Conservation (phyloP, 2,329 filamentous ascomycete genomes). For the Sporothrix pallida region DNA sequence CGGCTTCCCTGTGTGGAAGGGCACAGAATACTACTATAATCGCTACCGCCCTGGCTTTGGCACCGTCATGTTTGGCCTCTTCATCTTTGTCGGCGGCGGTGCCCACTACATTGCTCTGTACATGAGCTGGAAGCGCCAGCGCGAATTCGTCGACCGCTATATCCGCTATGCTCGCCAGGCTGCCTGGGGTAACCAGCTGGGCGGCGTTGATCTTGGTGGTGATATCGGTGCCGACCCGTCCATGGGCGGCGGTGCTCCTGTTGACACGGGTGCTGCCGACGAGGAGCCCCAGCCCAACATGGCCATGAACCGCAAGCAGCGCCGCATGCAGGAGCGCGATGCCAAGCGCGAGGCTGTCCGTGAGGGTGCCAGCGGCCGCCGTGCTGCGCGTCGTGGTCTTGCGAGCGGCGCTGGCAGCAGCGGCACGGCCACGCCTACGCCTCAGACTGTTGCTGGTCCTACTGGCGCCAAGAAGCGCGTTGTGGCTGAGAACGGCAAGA, state of each 20-base stretch:
- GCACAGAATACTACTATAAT: conserved; percentile 97
- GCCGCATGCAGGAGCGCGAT: conserved; percentile 86
- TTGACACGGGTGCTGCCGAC: conserved; percentile 41
- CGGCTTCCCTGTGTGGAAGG: conserved; percentile 95
- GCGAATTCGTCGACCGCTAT: conserved; percentile 89
- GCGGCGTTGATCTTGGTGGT: conserved; percentile 60
- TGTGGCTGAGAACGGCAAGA: conserved; percentile 92
- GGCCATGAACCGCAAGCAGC: conserved; percentile 81
- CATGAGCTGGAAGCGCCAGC: conserved; percentile 87
- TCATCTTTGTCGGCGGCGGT: conserved; percentile 80
- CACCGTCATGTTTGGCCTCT: conserved; percentile 79
- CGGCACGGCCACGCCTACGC: conserved; percentile 39
- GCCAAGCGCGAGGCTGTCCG: conserved; percentile 71
- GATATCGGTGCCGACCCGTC: conserved; percentile 42
- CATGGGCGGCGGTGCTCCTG: conserved; percentile 34
- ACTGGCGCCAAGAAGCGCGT: conserved; percentile 84
- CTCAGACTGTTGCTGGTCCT: conserved; percentile 55
- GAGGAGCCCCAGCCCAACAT: conserved; percentile 52
- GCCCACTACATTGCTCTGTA: conserved; percentile 86
- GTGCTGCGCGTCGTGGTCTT: conserved; percentile 41
- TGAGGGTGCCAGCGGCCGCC: conserved; percentile 51
- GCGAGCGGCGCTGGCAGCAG: conserved; percentile 46
- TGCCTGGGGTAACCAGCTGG: conserved; percentile 85
- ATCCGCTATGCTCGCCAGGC: conserved; percentile 85
- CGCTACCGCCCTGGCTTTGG: conserved; percentile 90